Conservation (phyloP, 164 flowering plant species). For the Amborella trichopoda region DNA sequence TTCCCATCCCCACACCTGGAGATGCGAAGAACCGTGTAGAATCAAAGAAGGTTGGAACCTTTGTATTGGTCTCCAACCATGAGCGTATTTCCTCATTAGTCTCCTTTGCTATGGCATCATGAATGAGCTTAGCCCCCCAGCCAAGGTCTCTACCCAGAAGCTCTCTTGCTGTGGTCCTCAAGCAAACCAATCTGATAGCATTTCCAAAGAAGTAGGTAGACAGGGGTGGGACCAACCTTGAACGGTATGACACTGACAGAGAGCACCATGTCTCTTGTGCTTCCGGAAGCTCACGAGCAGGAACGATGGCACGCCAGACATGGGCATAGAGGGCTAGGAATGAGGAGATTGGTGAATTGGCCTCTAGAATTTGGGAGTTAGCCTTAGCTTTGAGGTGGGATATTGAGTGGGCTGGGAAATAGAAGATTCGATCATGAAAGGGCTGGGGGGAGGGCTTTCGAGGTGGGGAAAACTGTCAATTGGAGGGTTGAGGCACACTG, state of each 20-base stretch:
- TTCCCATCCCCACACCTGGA: neutral
- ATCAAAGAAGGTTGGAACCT: neutral
- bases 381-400: constrained; percentile 5
- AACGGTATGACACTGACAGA: constrained; percentile 20
- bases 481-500: constrained; percentile 37
- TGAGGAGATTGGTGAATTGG: constrained; percentile 3
- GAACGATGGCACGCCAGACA: constrained; percentile 7
- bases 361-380: neutral
- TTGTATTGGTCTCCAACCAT: neutral
- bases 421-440: constrained; percentile 8
- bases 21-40: neutral
- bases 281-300: constrained; percentile 2
- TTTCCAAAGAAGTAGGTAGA: constrained; percentile 34
- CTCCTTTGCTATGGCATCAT: neutral
- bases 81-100: neutral
- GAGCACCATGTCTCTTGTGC: constrained; percentile 24
- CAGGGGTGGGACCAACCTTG: constrained; percentile 28
- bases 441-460: neutral
- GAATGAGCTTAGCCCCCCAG: constrained; percentile 3
- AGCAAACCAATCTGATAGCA: constrained; percentile 5
- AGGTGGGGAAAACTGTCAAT: neutral
- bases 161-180: neutral
- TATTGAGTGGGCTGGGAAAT: constrained; percentile 4
- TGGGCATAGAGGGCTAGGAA: constrained; percentile 6
- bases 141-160: neutral